Evolutionary conservation across 2,329 filamentous ascomycete species (phyloP).

Genomic region (Ceratocystiopsis brevicomis): DNA sequence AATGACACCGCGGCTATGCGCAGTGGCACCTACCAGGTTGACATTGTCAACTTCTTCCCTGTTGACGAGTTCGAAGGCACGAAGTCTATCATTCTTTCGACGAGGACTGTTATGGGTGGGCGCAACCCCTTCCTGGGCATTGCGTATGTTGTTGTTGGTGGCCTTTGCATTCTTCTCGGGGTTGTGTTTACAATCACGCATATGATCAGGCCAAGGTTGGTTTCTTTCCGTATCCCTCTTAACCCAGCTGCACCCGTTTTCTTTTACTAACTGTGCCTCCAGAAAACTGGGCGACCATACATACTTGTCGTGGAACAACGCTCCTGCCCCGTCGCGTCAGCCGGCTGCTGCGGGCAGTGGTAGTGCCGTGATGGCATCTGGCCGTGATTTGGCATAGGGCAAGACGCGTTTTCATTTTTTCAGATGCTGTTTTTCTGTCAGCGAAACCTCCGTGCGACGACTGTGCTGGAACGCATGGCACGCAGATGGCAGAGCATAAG

Average conservation of each 20-base stretch:
- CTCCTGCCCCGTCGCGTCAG: constrained; percentile 24
- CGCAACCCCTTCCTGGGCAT: constrained; percentile 93
- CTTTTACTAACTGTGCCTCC: background rate
- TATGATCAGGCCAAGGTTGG: constrained; percentile 73
- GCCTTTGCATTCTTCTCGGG: constrained; percentile 78
- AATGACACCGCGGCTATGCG: constrained; percentile 55
- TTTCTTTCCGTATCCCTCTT: constrained; percentile 4
- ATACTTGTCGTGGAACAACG: constrained; percentile 84
- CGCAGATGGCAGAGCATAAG: too few relatives aligned
- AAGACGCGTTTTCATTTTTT: too few relatives aligned
- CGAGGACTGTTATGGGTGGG: constrained; percentile 80
- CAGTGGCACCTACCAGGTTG: constrained; percentile 54
- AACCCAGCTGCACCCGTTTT: background rate
- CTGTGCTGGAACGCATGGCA: too few relatives aligned
- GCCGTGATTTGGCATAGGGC: constrained; percentile 27
- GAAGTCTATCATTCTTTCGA: constrained; percentile 79
- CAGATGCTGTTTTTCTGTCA: too few relatives aligned
- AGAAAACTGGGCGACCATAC: constrained; percentile 97
- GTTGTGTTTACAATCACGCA: constrained; percentile 78
- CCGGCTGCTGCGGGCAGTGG: constrained; percentile 10
- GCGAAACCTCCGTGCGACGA: too few relatives aligned
- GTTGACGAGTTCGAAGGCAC: constrained; percentile 64
- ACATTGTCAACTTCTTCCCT: constrained; percentile 63
- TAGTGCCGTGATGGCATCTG: constrained; percentile 28
- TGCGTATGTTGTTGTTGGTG: constrained; percentile 84